Conservation (phyloP, 2,329 filamentous ascomycete genomes). For the Penicillium sp. region DNA sequence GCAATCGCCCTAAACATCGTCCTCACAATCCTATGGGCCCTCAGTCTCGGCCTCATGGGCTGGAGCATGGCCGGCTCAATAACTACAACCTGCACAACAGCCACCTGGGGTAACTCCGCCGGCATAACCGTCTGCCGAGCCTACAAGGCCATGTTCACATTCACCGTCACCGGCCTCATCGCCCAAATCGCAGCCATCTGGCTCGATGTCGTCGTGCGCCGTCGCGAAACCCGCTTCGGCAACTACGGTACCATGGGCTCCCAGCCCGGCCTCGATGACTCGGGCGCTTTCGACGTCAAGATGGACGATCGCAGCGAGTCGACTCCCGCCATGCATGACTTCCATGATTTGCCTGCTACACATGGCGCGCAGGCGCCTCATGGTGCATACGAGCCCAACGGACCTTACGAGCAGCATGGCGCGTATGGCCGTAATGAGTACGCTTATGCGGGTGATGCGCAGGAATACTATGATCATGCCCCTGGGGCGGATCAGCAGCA, state of each 20-base stretch:
- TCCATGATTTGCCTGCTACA: slow-evolving; percentile 10
- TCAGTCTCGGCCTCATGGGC: slow-evolving; percentile 54
- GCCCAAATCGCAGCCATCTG: slow-evolving; percentile 50
- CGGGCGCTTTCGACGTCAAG: slow-evolving; percentile 37
- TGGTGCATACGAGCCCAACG: not conserved
- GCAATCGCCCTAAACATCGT: slow-evolving; percentile 53
- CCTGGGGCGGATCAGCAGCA: slow-evolving; percentile 21
- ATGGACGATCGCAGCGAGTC: slow-evolving; percentile 28
- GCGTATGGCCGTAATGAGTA: slow-evolving; percentile 19
- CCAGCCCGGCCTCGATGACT: slow-evolving; percentile 27
- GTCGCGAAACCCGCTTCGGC: slow-evolving; percentile 48
- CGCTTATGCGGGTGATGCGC: slow-evolving; percentile 28
- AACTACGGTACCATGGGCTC: slow-evolving; percentile 51
- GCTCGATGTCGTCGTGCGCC: slow-evolving; percentile 55
- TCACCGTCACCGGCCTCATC: slow-evolving; percentile 52
- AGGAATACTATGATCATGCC: slow-evolving; percentile 31
- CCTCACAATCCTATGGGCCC: slow-evolving; percentile 54
- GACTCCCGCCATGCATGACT: slow-evolving; percentile 12
- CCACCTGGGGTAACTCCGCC: slow-evolving; percentile 56
- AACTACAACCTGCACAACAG: slow-evolving; percentile 51
- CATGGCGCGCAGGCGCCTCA: not conserved
- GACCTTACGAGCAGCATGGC: not conserved
- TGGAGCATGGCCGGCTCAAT: slow-evolving; percentile 59
- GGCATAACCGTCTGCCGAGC: slow-evolving; percentile 59
- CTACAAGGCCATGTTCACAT: slow-evolving; percentile 64